Base-by-base conservation (phyloP, 1,139 yeast genomes). In the Kurtzmaniella quercitrusa region DNA sequence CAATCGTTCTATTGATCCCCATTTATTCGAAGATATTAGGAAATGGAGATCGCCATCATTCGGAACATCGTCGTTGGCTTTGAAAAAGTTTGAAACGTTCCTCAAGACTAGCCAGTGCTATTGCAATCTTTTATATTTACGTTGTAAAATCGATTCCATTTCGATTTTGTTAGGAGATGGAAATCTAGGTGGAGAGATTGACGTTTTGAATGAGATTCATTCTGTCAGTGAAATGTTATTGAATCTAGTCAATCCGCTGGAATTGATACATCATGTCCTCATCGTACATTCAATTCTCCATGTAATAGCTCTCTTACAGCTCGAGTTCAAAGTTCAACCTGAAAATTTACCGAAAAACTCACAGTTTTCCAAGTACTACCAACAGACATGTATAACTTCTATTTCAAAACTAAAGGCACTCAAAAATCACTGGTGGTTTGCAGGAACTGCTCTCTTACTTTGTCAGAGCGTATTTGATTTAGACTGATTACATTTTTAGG, bases 61-160 rank as follows among this genome's bases (percentile, higher is more conserved):
- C 31, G 14, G 14, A 31, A 9, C 10, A 14, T n/a, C 36, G 10
- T 14, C 16, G 6, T 11, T 12, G 15, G 10, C n/a, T 9, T 15
- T 31, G 7, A 6, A 39, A 36, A 3, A 34, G 19, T 14, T 46
- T 41, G 11, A 17, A 27, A 10, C 39, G 14, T 38, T 49, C 41
- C 33, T 54, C 16, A 29, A 44, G 21, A 41, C 54, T 2, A 47
- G 50, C 33, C 51, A 50, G 33, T 45, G 56, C 2, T 58, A 58
- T 40, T 46, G 53, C 15, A 52, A 54, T 9, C 43, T 62, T 5
- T 43, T 62, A 19, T 57, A 52, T 44, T 46, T 61, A 23, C 47
- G 65, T 31, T 58, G 60, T 19, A 55, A 58, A 31, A 48, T 61
- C 19, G 63, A 60, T 46, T 58, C 61, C 15, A 45, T 61, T 10